Percentiles rank a stretch among this genome's conserved stretches.
Evolutionary conservation across 495 filamentous ascomycete genomes (phyloP).

Genomic region (Penicillium robsamsonii): DNA sequence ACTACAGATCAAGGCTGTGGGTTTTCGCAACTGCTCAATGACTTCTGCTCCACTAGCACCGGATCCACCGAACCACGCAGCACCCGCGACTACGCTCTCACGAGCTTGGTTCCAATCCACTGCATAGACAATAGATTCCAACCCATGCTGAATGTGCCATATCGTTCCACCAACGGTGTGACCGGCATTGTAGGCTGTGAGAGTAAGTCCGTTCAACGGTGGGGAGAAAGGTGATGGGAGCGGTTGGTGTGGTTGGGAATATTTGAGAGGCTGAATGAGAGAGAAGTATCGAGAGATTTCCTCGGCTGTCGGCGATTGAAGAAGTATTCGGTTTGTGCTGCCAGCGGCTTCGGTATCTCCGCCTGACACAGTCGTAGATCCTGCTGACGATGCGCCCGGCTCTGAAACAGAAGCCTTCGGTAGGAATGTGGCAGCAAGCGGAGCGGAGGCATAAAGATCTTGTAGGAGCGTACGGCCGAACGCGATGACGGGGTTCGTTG

Average conservation of each 20-base stretch:
- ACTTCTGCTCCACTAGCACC: constrained; percentile 83
- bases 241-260: constrained; percentile 92
- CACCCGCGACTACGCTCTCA: constrained; percentile 90
- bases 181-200: constrained; percentile 95
- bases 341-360: constrained; percentile 25
- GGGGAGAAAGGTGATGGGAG: constrained; percentile 82
- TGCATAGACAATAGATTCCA: constrained; percentile 96
- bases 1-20: constrained; percentile 90
- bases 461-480: constrained; percentile 87
- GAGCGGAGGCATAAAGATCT: constrained; percentile 89
- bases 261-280: constrained; percentile 91
- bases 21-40: constrained; percentile 87
- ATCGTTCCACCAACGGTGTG: constrained; percentile 96
- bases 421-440: constrained; percentile 79
- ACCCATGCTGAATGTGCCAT: constrained; percentile 96
- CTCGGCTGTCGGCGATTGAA: constrained; percentile 75
- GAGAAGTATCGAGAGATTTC: constrained; percentile 92
- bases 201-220: constrained; percentile 84
- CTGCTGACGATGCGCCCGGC: constrained; percentile 52
- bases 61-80: constrained; percentile 84
- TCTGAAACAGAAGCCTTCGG: constrained; percentile 65
- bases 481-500: constrained; percentile 88
- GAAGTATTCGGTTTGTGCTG: constrained; percentile 55
- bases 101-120: constrained; percentile 96
- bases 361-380: constrained; percentile 29